phyloP scores from a whole-genome alignment of 1,139 yeast species.

The Sugiyamaella xylanicola region DNA sequence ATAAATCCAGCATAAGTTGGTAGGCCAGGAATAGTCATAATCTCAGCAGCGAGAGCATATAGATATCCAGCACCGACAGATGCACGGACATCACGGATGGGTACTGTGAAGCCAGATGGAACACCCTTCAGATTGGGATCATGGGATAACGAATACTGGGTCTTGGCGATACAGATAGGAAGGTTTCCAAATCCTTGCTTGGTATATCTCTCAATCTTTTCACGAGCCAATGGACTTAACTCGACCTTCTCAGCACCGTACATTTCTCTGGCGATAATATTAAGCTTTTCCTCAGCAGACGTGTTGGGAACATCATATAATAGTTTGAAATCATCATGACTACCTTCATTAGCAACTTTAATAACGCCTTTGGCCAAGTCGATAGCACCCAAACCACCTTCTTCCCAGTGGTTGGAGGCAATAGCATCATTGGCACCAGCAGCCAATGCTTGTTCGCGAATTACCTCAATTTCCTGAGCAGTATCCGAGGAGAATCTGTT shows the following conservation, averaged over 20 bases:
- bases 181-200: conserved; percentile 88
- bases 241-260: conserved; percentile 93
- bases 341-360: conserved; percentile 57
- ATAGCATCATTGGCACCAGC: conserved; percentile 98
- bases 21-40: conserved; percentile 96
- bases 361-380: conserved; percentile 85
- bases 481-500: conserved; percentile 89
- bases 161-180: conserved; percentile 97
- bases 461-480: conserved; percentile 78
- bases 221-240: conserved; percentile 79
- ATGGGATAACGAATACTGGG: conserved; percentile 94
- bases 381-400: conserved; percentile 95
- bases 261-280: conserved; percentile 83
- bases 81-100: conserved; percentile 91
- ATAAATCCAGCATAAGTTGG: conserved; percentile 97
- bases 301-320: conserved; percentile 69
- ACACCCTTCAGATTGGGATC: conserved; percentile 94
- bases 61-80: conserved; percentile 96
- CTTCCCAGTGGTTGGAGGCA: conserved; percentile 96
- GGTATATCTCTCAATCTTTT: conserved; percentile 81
- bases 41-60: conserved; percentile 95
- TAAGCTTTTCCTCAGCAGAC: conserved; percentile 80
- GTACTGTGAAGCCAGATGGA: conserved; percentile 91
- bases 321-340: conserved; percentile 60
- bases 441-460: conserved; percentile 77